Evolutionary conservation across 441 rosid species (phyloP).

Genomic region (Populus trichocarpa): DNA sequence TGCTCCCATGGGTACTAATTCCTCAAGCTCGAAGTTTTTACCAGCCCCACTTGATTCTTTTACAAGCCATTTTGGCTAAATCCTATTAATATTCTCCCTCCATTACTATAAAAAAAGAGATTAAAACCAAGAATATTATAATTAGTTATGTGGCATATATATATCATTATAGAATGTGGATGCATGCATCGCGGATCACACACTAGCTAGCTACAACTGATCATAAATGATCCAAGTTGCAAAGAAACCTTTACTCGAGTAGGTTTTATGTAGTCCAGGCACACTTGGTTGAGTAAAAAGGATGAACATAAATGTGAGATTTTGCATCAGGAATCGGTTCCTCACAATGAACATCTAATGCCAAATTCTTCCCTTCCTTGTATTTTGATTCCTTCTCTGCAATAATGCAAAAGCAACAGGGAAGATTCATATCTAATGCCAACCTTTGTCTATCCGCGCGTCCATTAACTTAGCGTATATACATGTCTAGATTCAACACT

Average conservation of each 20-base stretch:
- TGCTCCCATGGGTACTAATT: background rate
- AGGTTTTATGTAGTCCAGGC: slow-evolving; percentile 39
- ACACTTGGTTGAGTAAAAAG: slow-evolving; percentile 38
- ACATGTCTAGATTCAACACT: slow-evolving; percentile 12
- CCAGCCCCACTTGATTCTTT: too few species aligned
- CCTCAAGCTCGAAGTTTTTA: too few species aligned
- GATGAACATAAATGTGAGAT: slow-evolving; percentile 1
- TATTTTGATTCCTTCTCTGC: slow-evolving; percentile 34
- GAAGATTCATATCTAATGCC: slow-evolving; percentile 47
- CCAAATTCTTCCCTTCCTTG: slow-evolving; percentile 38
- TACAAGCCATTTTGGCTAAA: too few species aligned
- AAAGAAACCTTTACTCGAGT: slow-evolving; percentile 41
- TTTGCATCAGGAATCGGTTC: slow-evolving; percentile 54
- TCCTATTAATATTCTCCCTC: too few species aligned
- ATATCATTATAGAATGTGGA: background rate
- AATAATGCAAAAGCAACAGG: slow-evolving; percentile 54
- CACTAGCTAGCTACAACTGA: background rate
- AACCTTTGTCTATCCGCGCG: slow-evolving; percentile 5
- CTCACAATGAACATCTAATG: slow-evolving; percentile 44
- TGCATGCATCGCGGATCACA: background rate
- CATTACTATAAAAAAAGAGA: too few species aligned
- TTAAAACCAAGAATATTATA: too few species aligned
- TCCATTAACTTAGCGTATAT: slow-evolving; percentile 23
- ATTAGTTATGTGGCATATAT: too few species aligned
- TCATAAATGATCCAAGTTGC: slow-evolving; percentile 11